phyloP scores from a whole-genome alignment of 2,329 filamentous ascomycete genomes.

The Ophiognomonia clavigignenti-juglandacearum region DNA sequence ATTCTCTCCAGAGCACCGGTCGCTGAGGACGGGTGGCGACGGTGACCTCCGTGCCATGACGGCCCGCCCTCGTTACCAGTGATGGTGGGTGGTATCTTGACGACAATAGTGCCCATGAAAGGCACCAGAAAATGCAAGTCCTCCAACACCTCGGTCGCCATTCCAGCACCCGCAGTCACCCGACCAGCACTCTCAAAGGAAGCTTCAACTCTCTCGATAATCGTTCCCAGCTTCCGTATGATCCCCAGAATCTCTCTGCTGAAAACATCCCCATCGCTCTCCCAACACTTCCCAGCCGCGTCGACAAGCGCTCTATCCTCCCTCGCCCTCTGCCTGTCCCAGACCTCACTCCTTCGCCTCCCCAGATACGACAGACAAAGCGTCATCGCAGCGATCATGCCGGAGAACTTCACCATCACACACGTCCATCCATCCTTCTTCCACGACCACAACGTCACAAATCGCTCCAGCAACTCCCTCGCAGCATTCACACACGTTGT shows the following conservation, averaged over 20 bases:
- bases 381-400: constrained; percentile 46
- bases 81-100: constrained; percentile 24
- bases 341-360: constrained; percentile 17
- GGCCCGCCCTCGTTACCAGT: neutral
- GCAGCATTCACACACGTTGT: constrained; percentile 44
- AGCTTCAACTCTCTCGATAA: constrained; percentile 31
- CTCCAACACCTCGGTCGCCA: constrained; percentile 8
- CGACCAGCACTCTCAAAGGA: too few relatives aligned
- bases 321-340: constrained; percentile 18
- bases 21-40: constrained; percentile 1
- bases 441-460: constrained; percentile 39
- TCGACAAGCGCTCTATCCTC: constrained; percentile 34
- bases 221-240: constrained; percentile 37
- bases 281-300: constrained; percentile 34
- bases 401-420: constrained; percentile 47
- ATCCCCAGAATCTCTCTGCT: constrained; percentile 37
- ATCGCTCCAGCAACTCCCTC: constrained; percentile 44
- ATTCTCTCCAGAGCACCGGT: constrained; percentile 4
- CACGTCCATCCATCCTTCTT: constrained; percentile 35
- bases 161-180: neutral
- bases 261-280: constrained; percentile 33
- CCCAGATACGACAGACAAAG: constrained; percentile 47
- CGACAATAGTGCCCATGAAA: constrained; percentile 42
- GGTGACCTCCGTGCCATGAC: constrained; percentile 2
- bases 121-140: constrained; percentile 38